A percentile compares a stretch with the other conserved stretches of the same genome.
phyloP scores from a whole-genome alignment of 2,329 filamentous ascomycete genomes.

The Fusarium protoensiforme region DNA sequence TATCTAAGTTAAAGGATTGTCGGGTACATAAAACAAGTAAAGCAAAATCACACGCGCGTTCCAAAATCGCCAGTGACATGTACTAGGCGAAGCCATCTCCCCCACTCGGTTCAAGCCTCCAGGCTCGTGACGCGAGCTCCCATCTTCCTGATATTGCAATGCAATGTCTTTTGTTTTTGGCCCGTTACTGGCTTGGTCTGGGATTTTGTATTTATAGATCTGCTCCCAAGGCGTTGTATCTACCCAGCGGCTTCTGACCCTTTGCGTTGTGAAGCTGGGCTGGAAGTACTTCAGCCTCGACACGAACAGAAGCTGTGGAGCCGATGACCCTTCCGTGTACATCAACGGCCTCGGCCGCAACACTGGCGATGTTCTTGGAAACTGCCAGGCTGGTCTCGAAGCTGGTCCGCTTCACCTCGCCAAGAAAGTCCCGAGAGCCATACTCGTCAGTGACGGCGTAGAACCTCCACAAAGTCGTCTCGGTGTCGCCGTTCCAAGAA shows the following conservation, averaged over 20 bases:
- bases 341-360: slow-evolving; percentile 42
- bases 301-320: slow-evolving; percentile 28
- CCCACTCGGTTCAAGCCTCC: not conserved
- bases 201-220: not conserved
- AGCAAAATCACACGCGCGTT: not conserved
- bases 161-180: not conserved
- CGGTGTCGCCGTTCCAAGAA: slow-evolving; percentile 65
- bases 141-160: not conserved
- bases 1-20: not conserved
- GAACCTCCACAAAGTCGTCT: slow-evolving; percentile 61
- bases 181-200: not conserved
- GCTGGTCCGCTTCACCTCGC: slow-evolving; percentile 51
- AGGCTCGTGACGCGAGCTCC: not conserved
- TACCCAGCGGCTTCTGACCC: not conserved
- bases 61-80: not conserved
- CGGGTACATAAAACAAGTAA: not conserved
- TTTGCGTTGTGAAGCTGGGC: not conserved
- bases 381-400: slow-evolving; percentile 56
- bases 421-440: slow-evolving; percentile 51
- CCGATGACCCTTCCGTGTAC: slow-evolving; percentile 32
- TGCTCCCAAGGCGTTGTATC: slow-evolving; percentile 3
- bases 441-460: slow-evolving; percentile 51
- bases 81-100: not conserved
- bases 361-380: slow-evolving; percentile 10
- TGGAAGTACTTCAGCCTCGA: slow-evolving; percentile 36